These are phyloP conservation scores for Allium cepa DNA, from an alignment of 106 monocot genomes.

Conservation along the genomic window DNA sequence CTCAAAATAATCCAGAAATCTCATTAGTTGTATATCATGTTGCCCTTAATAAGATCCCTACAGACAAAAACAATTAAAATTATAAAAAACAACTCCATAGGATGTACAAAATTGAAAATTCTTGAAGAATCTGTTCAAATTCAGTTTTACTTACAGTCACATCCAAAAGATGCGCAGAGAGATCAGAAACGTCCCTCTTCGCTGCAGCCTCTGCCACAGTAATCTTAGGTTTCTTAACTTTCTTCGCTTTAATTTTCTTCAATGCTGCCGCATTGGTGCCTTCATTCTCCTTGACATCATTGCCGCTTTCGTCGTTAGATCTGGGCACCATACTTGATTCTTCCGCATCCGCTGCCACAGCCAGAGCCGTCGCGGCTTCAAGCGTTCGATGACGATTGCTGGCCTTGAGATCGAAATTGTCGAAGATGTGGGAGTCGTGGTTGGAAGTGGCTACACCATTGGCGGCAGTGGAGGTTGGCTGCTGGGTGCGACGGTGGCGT, in stretches of 20 bases:
- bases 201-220: slow-evolving; percentile 88
- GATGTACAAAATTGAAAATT: background rate
- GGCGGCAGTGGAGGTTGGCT: background rate
- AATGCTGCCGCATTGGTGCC: slow-evolving; percentile 14
- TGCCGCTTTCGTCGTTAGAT: slow-evolving; percentile 36
- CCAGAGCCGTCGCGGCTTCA: slow-evolving; percentile 25
- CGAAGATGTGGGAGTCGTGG: slow-evolving; percentile 47
- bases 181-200: slow-evolving; percentile 58
- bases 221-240: slow-evolving; percentile 21
- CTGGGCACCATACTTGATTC: background rate
- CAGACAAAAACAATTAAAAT: background rate
- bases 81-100: background rate
- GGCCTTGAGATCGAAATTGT: slow-evolving; percentile 68
- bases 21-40: slow-evolving; percentile 85
- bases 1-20: slow-evolving; percentile 89
- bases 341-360: slow-evolving; percentile 3
- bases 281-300: slow-evolving; percentile 8
- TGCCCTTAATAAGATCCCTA: slow-evolving; percentile 78
- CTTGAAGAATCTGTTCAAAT: background rate
- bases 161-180: slow-evolving; percentile 59
- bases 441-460: background rate
- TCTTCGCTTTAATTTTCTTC: slow-evolving; percentile 67
- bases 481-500: slow-evolving; percentile 29
- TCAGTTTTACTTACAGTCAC: slow-evolving; percentile 37
- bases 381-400: slow-evolving; percentile 55